Evolutionary conservation across 495 filamentous ascomycete genomes (phyloP), one percentile per base, ranked within the genome.

Genomic region (Neurospora sp.): DNA sequence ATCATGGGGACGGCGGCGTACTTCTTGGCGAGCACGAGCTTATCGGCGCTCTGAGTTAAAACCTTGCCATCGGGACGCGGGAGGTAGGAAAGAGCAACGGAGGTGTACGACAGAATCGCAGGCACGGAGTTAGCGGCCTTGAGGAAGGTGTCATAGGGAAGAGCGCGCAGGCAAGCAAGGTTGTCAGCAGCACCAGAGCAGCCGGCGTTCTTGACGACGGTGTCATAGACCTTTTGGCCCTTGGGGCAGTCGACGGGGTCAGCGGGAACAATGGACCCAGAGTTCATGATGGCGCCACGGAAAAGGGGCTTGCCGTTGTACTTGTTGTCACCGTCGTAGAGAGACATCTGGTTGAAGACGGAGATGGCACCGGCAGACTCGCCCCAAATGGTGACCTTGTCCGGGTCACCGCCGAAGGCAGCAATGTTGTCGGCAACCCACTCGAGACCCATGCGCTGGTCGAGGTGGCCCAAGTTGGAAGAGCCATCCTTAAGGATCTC

Each of bases 321-420:
- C 0, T 79, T 89, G 79, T 89, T 87, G 77, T 93, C 80, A 11
- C 92, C 92, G 76, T 88, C 86, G 77, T 91, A 92, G 23, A 93
- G 80, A 4, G 86, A 80, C 86, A 91, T 90, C 73, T 93, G 92
- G 77, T 92, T 85, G 59, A 89, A 86, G 23, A 93, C 90, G 7
- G 90, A 92, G 74, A 92, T 92, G 16, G 89, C 84, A 5, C 92
- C 92, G 2, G 92, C 91, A 3, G 88, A 91, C 77, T 92, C 89
- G 48, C 91, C 92, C 88, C 90, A 92, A 71, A 93, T 90, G 20
- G 90, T 92, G 16, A 93, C 91, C 73, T 86, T 87, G 20, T 81
- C 77, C 5, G 90, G 85, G 76, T 93, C 88, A 40, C 91, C 91
- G 69, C 91, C 91, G 72, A 93, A 93, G 2, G 82, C 86, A 44